Evolutionary conservation across 2,329 filamentous ascomycete species (phyloP).

Genomic region (Xylariaceae sp.): DNA sequence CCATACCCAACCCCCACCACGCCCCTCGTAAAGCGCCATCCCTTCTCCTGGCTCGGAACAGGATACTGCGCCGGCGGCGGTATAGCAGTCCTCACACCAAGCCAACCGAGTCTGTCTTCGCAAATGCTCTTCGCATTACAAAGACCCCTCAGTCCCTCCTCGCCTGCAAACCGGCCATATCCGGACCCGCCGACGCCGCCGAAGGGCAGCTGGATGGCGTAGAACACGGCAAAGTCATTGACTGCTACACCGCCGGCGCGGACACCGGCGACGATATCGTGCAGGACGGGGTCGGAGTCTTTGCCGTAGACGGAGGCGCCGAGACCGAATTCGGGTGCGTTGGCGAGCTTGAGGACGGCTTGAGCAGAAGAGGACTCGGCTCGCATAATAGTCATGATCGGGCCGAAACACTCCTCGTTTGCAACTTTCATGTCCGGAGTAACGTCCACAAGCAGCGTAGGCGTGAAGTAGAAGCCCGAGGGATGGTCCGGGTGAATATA

Average conservation of each 20-base stretch:
- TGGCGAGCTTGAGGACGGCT: conserved; percentile 73
- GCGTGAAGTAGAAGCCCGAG: conserved; percentile 83
- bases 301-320: conserved; percentile 84
- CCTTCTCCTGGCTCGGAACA: conserved; percentile 58
- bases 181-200: conserved; percentile 86
- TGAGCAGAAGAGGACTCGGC: conserved; percentile 55
- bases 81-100: conserved; percentile 70
- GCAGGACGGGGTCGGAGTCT: conserved; percentile 55
- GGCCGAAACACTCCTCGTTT: conserved; percentile 87
- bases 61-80: conserved; percentile 80
- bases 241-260: conserved; percentile 87
- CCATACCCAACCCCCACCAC: conserved; percentile 61
- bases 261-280: conserved; percentile 62
- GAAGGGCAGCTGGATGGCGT: conserved; percentile 92
- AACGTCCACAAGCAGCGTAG: conserved; percentile 88
- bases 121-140: conserved; percentile 89
- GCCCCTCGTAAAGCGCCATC: conserved; percentile 62
- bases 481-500: conserved; percentile 69
- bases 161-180: conserved; percentile 88
- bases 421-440: conserved; percentile 82
- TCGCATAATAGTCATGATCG: conserved; percentile 81
- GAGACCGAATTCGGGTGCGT: conserved; percentile 79
- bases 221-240: conserved; percentile 93
- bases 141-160: conserved; percentile 78
- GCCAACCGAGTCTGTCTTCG: conserved; percentile 62